Percentiles rank a stretch among this genome's conserved stretches.
Evolutionary conservation across 176 grass and related monocot genomes (phyloP).

Genomic region (Alloteropsis semialata): DNA sequence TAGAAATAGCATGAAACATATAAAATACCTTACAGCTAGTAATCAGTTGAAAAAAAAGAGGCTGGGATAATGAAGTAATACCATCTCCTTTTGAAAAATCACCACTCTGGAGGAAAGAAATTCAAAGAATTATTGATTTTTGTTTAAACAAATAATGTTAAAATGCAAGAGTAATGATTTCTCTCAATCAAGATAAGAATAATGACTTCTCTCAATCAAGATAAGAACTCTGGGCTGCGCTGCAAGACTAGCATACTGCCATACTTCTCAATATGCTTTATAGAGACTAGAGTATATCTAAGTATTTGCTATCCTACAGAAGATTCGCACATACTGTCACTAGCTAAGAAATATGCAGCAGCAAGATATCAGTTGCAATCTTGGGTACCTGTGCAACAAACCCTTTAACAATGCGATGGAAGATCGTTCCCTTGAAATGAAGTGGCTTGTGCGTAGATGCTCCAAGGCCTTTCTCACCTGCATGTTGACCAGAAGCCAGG

Average conservation of each 20-base stretch:
- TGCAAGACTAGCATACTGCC: not conserved
- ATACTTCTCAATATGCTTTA: too few relatives aligned
- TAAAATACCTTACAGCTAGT: constrained; percentile 62
- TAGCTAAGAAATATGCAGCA: constrained; percentile 19
- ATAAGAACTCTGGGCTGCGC: not conserved
- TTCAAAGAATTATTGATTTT: constrained; percentile 18
- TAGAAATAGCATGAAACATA: constrained; percentile 73
- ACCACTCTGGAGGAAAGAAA: constrained; percentile 52
- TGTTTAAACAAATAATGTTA: not conserved
- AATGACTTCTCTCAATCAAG: not conserved
- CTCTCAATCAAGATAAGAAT: constrained; percentile 1
- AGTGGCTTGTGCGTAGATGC: constrained; percentile 54
- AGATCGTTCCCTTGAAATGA: constrained; percentile 52
- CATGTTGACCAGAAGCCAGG: constrained; percentile 1
- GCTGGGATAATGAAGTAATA: constrained; percentile 69
- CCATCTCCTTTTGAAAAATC: constrained; percentile 79
- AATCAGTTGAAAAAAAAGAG: constrained; percentile 77
- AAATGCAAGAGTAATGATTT: not conserved
- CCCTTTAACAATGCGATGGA: constrained; percentile 63
- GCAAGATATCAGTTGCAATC: not conserved
- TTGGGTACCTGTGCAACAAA: constrained; percentile 67
- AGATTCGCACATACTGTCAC: not conserved
- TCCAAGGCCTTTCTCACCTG: constrained; percentile 60
- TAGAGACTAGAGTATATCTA: not conserved
- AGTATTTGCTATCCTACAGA: constrained; percentile 12